Evolutionary conservation across 495 filamentous ascomycete genomes (phyloP).

Genomic region (Penicillium pulvis): DNA sequence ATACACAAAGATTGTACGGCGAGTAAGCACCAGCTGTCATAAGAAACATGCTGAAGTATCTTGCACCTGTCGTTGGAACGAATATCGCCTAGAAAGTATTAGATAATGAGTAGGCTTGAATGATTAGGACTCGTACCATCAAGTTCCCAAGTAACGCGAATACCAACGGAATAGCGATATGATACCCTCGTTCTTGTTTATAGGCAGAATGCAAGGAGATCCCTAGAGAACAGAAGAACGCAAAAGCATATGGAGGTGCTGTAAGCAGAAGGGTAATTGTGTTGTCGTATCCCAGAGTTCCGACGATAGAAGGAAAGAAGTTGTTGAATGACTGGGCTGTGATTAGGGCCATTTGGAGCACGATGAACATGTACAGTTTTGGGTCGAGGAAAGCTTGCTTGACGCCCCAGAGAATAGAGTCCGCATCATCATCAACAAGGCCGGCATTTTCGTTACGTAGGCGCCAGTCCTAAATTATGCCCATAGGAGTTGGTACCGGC

Average conservation of each 20-base stretch:
- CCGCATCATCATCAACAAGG: conserved; percentile 11
- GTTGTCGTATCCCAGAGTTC: conserved; percentile 62
- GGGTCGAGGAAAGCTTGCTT: conserved; percentile 16
- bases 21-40: conserved; percentile 18
- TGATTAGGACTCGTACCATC: not conserved
- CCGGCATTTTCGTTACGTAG: conserved; percentile 18
- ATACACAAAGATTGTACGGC: conserved; percentile 13
- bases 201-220: conserved; percentile 12
- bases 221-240: conserved; percentile 8
- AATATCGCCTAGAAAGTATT: conserved; percentile 12
- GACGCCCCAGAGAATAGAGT: conserved; percentile 14
- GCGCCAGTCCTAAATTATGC: conserved; percentile 11
- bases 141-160: conserved; percentile 15
- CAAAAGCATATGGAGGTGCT: conserved; percentile 13
- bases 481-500: too few relatives aligned
- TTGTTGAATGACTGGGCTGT: conserved; percentile 43
- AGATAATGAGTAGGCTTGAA: not conserved
- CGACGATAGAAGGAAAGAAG: conserved; percentile 80
- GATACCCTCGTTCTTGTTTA: conserved; percentile 11
- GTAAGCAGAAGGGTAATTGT: conserved; percentile 48
- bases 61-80: conserved; percentile 9
- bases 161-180: conserved; percentile 12
- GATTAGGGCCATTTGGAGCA: conserved; percentile 17
- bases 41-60: conserved; percentile 19
- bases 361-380: conserved; percentile 17